These are phyloP conservation scores for Epithele typhae DNA, from an alignment of 768 basidiomycete species.

Conservation along the genomic window DNA sequence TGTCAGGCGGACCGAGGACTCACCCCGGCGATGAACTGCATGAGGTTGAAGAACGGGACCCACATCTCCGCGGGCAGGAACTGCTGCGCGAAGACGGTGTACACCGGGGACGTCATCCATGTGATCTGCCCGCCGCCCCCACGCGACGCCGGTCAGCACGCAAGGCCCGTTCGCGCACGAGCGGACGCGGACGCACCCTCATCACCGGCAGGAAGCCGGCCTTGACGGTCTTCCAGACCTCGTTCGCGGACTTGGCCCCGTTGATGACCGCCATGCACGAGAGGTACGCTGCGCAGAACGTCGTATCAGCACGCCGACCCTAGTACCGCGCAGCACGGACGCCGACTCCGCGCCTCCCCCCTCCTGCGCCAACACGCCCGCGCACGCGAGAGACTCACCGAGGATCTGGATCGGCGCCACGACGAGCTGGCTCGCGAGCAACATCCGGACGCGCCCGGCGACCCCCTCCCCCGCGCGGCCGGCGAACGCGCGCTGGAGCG, in stretches of 20 bases:
- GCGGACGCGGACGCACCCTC: constrained; percentile 41
- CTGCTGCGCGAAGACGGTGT: constrained; percentile 72
- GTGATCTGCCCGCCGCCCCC: constrained; percentile 48
- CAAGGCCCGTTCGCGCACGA: background rate
- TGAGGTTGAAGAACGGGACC: constrained; percentile 82
- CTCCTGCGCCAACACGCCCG: too few species aligned
- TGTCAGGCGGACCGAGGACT: constrained; percentile 22
- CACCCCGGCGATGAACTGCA: constrained; percentile 76
- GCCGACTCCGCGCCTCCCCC: too few species aligned
- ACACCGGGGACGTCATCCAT: constrained; percentile 75
- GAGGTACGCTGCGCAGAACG: constrained; percentile 73
- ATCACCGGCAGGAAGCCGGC: constrained; percentile 72
- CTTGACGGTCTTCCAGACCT: constrained; percentile 63
- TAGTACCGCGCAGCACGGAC: too few species aligned
- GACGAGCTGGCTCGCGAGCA: constrained; percentile 73
- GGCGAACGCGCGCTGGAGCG: constrained; percentile 71
- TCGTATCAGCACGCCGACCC: background rate
- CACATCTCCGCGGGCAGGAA: constrained; percentile 82
- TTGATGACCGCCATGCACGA: constrained; percentile 81
- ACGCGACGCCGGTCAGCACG: too few species aligned
- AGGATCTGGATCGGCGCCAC: constrained; percentile 71
- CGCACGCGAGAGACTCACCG: constrained; percentile 50
- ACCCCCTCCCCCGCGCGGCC: constrained; percentile 63
- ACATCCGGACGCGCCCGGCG: constrained; percentile 61
- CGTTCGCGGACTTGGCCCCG: constrained; percentile 64